Base-by-base conservation (phyloP, 805 yeast genomes). In the Candida pini region DNA sequence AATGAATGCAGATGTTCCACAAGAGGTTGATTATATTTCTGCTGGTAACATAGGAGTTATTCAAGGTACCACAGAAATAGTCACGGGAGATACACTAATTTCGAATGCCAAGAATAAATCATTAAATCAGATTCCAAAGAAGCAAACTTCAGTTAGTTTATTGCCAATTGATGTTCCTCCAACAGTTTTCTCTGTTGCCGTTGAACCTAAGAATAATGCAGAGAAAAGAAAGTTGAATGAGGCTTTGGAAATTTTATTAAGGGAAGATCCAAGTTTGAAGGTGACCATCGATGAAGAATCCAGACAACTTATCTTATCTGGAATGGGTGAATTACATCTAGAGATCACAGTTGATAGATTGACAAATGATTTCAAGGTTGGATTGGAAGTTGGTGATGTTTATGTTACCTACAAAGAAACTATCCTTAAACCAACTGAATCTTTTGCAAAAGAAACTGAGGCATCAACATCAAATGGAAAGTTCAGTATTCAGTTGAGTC, bases 261-360 rank as follows among this genome's bases (percentile, higher is more conserved):
- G 82, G 34, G 97, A 92, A 52, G 98, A 92, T 51, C 98, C 98
- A 3, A 84, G 95, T 32, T 66, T 92, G 41, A 73, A 76, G 20
- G 71, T 86, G 6, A 60, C 74, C 3, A 71, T 68, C 32, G 85
- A 92, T 55, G 89, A 86, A 39, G 97, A 90, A 47, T 68, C 86
- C 36, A 95, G 92, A 6, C 97, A 92, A 61, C 79, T 89, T 2
- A 72, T 89, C 18, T 60, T 92, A 20, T 79, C 95, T 14, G 98
- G 98, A 21, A 90, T 90, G 97, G 98, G 98, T 26, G 97, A 92
- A 53, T 67, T 92, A 31, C 98, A 92, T 61, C 67, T 92, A 32
- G 97, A 92, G 47, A 88, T 92, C 45, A 83, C 92, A 2, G 70
- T 69, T 31, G 92, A 86, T 48, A 68, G 97, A 36, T 68, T 88